Conservation (phyloP, 208 protist species). For the Blastocrithidia nonstop region DNA sequence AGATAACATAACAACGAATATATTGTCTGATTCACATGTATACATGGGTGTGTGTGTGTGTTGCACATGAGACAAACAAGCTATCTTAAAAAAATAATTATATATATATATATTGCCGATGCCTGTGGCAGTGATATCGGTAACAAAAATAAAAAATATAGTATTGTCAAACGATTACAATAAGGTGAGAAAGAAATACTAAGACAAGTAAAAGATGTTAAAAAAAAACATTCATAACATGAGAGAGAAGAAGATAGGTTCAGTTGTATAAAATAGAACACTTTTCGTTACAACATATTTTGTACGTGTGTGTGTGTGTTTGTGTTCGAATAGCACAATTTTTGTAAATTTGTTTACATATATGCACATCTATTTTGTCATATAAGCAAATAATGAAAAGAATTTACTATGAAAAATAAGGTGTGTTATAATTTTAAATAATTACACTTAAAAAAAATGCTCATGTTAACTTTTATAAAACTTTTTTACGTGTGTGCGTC, state of each 20-base stretch:
- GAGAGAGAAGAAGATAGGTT: no score
- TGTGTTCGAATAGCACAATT: neutral
- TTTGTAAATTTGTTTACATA: neutral
- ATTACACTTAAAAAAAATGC: neutral
- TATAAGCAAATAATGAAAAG: constrained; percentile 1
- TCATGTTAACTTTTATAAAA: constrained; percentile 3
- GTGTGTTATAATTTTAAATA: neutral
- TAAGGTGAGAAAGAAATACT: neutral
- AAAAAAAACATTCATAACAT: neutral
- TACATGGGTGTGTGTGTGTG: neutral
- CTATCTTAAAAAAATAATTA: neutral
- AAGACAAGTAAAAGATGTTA: no score
- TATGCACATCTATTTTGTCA: neutral
- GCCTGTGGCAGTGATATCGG: neutral
- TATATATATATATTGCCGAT: neutral
- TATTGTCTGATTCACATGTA: neutral
- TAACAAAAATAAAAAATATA: constrained; percentile 1
- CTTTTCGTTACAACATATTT: neutral
- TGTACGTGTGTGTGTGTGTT: neutral
- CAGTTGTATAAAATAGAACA: no score
- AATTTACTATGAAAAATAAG: neutral
- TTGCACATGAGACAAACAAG: neutral
- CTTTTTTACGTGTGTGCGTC: no score
- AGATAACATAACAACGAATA: no score
- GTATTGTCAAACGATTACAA: neutral